These are phyloP conservation scores for Perkinsus chesapeaki DNA, from an alignment of 169 alveolate genomes.

Conservation along the genomic window DNA sequence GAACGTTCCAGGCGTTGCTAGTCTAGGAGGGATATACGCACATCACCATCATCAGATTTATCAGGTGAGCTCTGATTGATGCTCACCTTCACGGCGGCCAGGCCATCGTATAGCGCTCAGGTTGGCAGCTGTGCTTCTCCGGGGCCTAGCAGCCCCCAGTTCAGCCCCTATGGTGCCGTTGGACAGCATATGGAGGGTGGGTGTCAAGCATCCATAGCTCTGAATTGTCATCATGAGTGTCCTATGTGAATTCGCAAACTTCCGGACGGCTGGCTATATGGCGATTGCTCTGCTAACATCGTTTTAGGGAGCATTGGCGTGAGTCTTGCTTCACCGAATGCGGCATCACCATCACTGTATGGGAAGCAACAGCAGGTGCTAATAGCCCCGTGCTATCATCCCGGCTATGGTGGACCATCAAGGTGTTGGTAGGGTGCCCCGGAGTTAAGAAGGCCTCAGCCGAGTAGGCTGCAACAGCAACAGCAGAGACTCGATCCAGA, in stretches of 20 bases:
- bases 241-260: too few species aligned
- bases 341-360: background rate
- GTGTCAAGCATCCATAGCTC: too few species aligned
- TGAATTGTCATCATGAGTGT: too few species aligned
- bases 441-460: background rate
- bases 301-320: background rate
- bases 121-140: background rate
- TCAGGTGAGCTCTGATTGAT: background rate
- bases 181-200: background rate
- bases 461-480: background rate
- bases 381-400: too few species aligned
- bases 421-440: background rate
- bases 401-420: background rate
- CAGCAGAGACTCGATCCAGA: background rate
- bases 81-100: background rate
- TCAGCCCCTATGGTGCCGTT: background rate
- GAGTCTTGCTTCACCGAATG: background rate
- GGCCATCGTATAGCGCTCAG: background rate
- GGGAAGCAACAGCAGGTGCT: background rate
- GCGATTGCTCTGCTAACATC: background rate
- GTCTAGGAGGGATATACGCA: too few species aligned
- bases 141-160: background rate
- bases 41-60: background rate
- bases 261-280: too few species aligned
- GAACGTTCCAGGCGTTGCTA: too few species aligned